Conservation (phyloP, 805 yeast genomes). For the Yarrowia sp. region DNA sequence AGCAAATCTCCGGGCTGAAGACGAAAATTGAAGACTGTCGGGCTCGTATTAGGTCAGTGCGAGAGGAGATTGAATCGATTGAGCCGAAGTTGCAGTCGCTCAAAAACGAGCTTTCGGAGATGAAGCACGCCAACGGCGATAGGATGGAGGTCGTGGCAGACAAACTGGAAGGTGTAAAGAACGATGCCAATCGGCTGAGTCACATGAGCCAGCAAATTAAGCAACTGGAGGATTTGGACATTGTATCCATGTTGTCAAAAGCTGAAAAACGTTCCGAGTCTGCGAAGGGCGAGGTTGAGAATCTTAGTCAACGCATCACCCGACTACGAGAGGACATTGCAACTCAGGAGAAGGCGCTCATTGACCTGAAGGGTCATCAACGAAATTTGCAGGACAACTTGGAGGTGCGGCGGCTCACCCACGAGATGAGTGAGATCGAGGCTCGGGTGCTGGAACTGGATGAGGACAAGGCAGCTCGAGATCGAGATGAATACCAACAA, state of each 20-base stretch:
- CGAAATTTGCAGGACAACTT: conserved; percentile 70
- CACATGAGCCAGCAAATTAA: neutral
- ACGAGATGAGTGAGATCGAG: conserved; percentile 53
- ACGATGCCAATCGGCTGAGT: neutral
- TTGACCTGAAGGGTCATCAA: conserved; percentile 67
- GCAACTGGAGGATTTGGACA: neutral
- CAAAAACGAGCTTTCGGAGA: conserved; percentile 3
- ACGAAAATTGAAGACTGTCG: conserved; percentile 39
- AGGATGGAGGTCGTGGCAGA: conserved; percentile 15
- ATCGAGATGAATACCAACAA: conserved; percentile 66
- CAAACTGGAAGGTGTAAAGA: conserved; percentile 6
- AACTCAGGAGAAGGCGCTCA: conserved; percentile 54
- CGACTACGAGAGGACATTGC: conserved; percentile 43
- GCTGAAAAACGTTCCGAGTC: neutral
- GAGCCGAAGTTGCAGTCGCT: conserved; percentile 1
- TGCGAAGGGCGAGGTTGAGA: neutral
- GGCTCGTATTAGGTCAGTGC: conserved; percentile 14
- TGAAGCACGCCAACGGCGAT: conserved; percentile 44
- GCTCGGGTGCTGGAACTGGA: conserved; percentile 57
- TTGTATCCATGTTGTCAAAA: neutral
- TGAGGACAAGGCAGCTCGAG: conserved; percentile 63
- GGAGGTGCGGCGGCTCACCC: conserved; percentile 58
- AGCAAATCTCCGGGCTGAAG: conserved; percentile 39
- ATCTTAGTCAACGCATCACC: neutral
- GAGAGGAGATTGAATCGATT: conserved; percentile 39